Evolutionary conservation across 768 basidiomycete species (phyloP).

Genomic region (Jaapia argillacea): DNA sequence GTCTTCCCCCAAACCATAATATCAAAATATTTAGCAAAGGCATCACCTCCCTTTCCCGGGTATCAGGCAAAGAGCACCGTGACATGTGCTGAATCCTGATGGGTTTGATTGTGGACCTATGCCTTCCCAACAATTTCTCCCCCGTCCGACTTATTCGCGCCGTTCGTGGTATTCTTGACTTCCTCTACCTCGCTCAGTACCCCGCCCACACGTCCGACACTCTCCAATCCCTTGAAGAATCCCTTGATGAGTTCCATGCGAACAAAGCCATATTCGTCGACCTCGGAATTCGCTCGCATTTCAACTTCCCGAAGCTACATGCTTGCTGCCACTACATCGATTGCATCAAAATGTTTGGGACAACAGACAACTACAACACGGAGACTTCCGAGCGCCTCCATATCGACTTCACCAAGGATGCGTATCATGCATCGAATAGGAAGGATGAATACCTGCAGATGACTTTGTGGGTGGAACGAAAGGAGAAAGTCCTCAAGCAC

Average conservation of each 20-base stretch:
- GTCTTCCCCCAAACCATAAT: slow-evolving; percentile 6
- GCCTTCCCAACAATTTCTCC: slow-evolving; percentile 6
- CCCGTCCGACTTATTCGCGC: slow-evolving; percentile 13
- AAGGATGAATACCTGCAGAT: slow-evolving; percentile 27
- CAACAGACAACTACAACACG: slow-evolving; percentile 30
- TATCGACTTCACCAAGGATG: slow-evolving; percentile 30
- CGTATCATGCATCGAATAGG: slow-evolving; percentile 23
- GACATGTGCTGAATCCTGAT: slow-evolving; percentile 17
- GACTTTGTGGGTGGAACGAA: slow-evolving; percentile 24
- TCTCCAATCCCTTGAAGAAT: slow-evolving; percentile 15
- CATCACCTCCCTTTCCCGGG: slow-evolving; percentile 3
- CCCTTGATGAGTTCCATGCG: slow-evolving; percentile 24
- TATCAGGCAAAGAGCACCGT: slow-evolving; percentile 6
- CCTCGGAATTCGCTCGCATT: slow-evolving; percentile 21
- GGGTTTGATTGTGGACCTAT: slow-evolving; percentile 18
- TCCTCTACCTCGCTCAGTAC: slow-evolving; percentile 27
- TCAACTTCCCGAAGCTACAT: slow-evolving; percentile 37
- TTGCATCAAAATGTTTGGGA: slow-evolving; percentile 21
- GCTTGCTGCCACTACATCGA: slow-evolving; percentile 22
- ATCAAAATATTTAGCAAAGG: slow-evolving; percentile 9
- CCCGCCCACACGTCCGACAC: slow-evolving; percentile 20
- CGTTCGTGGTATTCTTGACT: slow-evolving; percentile 25
- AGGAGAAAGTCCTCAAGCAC: slow-evolving; percentile 16
- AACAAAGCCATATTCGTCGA: slow-evolving; percentile 26
- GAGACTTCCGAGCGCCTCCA: slow-evolving; percentile 29